Conservation (phyloP, 2,329 filamentous ascomycete species). For the Penicillium olsonii region DNA sequence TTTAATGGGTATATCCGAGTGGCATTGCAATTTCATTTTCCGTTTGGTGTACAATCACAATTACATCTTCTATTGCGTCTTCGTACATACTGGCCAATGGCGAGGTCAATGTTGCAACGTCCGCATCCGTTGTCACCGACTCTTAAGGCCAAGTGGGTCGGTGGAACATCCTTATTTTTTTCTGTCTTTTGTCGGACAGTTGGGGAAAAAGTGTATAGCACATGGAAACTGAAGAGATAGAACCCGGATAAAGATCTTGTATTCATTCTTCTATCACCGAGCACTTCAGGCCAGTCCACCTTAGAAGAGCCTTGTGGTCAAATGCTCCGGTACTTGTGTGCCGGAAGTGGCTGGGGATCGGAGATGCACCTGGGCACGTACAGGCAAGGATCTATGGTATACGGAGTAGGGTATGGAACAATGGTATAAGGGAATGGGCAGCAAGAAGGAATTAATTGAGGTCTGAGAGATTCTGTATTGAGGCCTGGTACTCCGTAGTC, state of each 20-base stretch:
- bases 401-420: neutral
- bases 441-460: neutral
- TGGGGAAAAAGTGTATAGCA: neutral
- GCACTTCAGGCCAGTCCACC: no score
- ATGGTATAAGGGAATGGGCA: neutral
- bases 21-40: neutral
- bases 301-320: neutral
- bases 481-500: no score
- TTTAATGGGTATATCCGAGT: neutral
- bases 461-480: neutral
- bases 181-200: neutral
- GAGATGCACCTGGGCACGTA: constrained; percentile 3
- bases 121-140: neutral
- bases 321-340: constrained; percentile 1
- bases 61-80: neutral
- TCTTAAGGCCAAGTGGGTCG: neutral
- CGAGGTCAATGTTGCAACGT: neutral
- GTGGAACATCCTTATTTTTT: neutral
- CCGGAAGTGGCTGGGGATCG: constrained; percentile 9
- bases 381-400: neutral
- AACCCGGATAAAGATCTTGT: neutral
- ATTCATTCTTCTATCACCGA: neutral
- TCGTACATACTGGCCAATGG: neutral
- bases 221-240: no score
- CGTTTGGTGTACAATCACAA: neutral